Base-by-base conservation (phyloP, 2,329 filamentous ascomycete species). In the Seiridium cupressi region DNA sequence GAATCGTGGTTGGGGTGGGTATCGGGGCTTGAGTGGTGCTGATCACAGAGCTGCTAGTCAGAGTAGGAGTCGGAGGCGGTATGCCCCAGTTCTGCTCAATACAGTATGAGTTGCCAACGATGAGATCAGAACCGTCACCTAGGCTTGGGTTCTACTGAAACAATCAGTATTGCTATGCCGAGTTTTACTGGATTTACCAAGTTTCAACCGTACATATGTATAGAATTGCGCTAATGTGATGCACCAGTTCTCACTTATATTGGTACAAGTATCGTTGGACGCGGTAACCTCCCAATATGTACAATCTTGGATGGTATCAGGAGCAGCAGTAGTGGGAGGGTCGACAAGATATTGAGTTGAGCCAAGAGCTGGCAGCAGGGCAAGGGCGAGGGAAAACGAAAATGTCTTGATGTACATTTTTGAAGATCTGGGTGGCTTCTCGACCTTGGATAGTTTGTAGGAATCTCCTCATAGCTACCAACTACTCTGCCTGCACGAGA, bases 81-180 rank as follows among this genome's bases (percentile, higher is more conserved):
- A 57, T 34, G 31, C 53, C 58, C 3, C 9, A 60, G 32, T 60
- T 60, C 53, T 57, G 26, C 31, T 60, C 58, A 32, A 60, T 56
- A 38, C 58, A 60, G 36, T 60, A 60, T 48, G 53, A 60, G 31
- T 60, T 44, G 18, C 58, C 58, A 11, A 57, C 46, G 36, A 38
- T 9, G 36, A 60, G 35, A 2, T 40, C 31, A 26, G 53, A 60
- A 9, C 26, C 44, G 3, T 10, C 46, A n/a, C 35, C 53, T 31
- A 55, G 44, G 9, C 44, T 57, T 32, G 58, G 58, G 26, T 60
- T 60, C 58, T 60, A 31, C 32, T 8, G 13, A 38, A 35, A n/a
- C 31, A 51, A 34, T 60, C 48, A 51, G 44, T 42, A 35, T 36
- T 55, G 10, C n/a, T n/a, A n/a, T n/a, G n/a, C n/a, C n/a, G n/a